Evolutionary conservation across 129 eudicot species (phyloP).

Genomic region (Arctium lappa): DNA sequence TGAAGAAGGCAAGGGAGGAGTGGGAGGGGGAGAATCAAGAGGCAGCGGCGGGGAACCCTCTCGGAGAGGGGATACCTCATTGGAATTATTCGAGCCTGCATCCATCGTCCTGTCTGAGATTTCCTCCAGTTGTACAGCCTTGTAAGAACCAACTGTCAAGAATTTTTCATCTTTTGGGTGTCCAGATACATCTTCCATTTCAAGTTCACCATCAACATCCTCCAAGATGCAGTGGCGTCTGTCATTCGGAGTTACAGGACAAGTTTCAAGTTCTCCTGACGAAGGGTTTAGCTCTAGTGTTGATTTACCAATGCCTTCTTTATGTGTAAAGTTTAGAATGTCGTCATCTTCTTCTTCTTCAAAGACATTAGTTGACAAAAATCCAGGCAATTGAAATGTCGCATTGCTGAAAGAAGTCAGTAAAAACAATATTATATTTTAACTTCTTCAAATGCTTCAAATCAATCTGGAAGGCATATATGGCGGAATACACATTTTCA

Average conservation of each 20-base stretch:
- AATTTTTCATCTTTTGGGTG: conserved; percentile 61
- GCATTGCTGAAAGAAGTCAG: conserved; percentile 64
- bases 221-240: conserved; percentile 82
- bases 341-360: conserved; percentile 74
- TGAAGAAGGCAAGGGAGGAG: conserved; percentile 87
- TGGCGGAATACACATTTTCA: neutral
- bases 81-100: conserved; percentile 27
- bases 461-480: neutral
- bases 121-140: conserved; percentile 27
- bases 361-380: conserved; percentile 56
- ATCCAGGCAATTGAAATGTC: conserved; percentile 79
- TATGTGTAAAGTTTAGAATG: conserved; percentile 30
- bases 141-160: conserved; percentile 17
- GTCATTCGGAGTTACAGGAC: conserved; percentile 57
- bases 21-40: conserved; percentile 69
- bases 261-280: conserved; percentile 40
- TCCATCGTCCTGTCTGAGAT: conserved; percentile 31
- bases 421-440: neutral
- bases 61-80: conserved; percentile 43
- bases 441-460: conserved; percentile 1
- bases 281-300: conserved; percentile 31
- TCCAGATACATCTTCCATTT: conserved; percentile 96
- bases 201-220: conserved; percentile 97
- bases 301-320: conserved; percentile 38
- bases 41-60: conserved; percentile 91